phyloP scores from a whole-genome alignment of 2,329 filamentous ascomycete species.

The Monilinia aucupariae region DNA sequence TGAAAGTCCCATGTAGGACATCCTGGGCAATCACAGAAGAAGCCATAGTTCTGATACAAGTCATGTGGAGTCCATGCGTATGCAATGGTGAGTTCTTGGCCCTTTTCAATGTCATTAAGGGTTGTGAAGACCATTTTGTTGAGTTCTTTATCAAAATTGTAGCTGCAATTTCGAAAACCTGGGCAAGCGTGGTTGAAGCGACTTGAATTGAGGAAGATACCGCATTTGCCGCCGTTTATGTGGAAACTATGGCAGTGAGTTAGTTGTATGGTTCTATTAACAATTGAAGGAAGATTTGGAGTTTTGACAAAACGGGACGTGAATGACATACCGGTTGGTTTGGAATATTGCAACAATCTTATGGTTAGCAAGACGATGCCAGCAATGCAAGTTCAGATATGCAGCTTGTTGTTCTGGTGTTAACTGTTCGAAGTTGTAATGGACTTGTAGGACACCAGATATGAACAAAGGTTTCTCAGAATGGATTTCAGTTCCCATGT shows the following conservation, averaged over 20 bases:
- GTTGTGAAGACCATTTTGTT: slow-evolving; percentile 42
- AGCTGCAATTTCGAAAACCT: slow-evolving; percentile 42
- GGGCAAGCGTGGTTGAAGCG: slow-evolving; percentile 56
- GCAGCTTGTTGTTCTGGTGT: slow-evolving; percentile 20
- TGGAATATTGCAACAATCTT: slow-evolving; percentile 28
- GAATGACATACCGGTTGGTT: slow-evolving; percentile 31
- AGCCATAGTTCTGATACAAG: slow-evolving; percentile 46
- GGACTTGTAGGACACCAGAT: slow-evolving; percentile 20
- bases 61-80: slow-evolving; percentile 41
- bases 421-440: slow-evolving; percentile 23
- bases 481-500: slow-evolving; percentile 26
- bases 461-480: slow-evolving; percentile 29
- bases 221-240: background rate
- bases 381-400: slow-evolving; percentile 25
- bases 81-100: slow-evolving; percentile 48
- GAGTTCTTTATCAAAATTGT: slow-evolving; percentile 31
- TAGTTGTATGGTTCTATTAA: background rate
- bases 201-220: slow-evolving; percentile 44
- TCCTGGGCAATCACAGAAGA: slow-evolving; percentile 46
- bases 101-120: slow-evolving; percentile 37
- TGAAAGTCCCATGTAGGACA: slow-evolving; percentile 35
- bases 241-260: background rate
- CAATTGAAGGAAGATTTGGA: background rate
- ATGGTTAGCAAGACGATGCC: slow-evolving; percentile 16
- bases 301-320: background rate